phyloP scores from a whole-genome alignment of 371 early-diverging fungal genomes.

The Mucor lusitanicus region DNA sequence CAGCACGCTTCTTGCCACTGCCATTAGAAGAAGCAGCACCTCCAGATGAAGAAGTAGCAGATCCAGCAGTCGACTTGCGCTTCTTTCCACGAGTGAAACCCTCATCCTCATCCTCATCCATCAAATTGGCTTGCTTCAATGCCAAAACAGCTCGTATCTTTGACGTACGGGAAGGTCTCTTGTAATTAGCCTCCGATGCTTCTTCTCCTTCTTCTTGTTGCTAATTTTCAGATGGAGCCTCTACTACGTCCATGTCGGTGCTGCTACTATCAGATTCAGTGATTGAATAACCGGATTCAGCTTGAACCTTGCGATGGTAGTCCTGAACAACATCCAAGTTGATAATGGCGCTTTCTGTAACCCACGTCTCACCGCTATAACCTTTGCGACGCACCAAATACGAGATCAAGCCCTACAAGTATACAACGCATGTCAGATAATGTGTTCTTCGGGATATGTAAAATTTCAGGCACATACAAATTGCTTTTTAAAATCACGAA shows the following conservation, averaged over 20 bases:
- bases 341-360: constrained; percentile 7
- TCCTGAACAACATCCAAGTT: neutral
- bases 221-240: neutral
- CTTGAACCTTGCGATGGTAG: constrained; percentile 12
- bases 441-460: neutral
- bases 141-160: constrained; percentile 38
- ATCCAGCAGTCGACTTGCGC: neutral
- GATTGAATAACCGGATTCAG: constrained; percentile 22
- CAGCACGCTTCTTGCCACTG: constrained; percentile 1
- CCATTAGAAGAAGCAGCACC: neutral
- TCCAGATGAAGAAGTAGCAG: neutral
- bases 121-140: constrained; percentile 10
- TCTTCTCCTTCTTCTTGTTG: neutral
- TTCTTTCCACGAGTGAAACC: neutral
- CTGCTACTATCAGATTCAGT: neutral
- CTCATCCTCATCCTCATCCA: constrained; percentile 11
- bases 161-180: constrained; percentile 22
- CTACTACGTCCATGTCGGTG: neutral
- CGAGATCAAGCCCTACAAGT: constrained; percentile 1
- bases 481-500: constrained; percentile 9
- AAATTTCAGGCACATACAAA: neutral
- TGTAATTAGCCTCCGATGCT: neutral
- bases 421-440: neutral
- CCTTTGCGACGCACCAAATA: constrained; percentile 20
- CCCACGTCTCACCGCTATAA: neutral